Percentiles rank a stretch among this genome's conserved stretches.
Conservation (phyloP, 2,329 filamentous ascomycete species). For the Fusarium sp. region DNA sequence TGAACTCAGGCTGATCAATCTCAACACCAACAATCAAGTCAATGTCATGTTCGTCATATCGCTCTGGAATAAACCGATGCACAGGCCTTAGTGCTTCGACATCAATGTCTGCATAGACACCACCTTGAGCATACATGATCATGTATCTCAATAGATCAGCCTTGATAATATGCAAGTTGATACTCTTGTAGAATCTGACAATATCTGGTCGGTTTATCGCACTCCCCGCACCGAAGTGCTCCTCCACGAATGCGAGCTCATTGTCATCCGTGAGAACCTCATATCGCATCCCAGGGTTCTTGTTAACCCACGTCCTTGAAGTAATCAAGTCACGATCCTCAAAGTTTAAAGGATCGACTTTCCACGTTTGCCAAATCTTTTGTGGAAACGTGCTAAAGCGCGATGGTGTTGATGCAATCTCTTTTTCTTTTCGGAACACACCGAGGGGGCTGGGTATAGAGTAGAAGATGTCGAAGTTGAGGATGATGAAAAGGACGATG, state of each 20-base stretch:
- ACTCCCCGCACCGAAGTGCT: slow-evolving; percentile 75
- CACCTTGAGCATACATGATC: slow-evolving; percentile 79
- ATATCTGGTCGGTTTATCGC: slow-evolving; percentile 74
- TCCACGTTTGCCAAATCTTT: slow-evolving; percentile 85
- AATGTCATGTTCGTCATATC: slow-evolving; percentile 72
- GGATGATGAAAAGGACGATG: slow-evolving; percentile 59
- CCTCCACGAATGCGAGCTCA: slow-evolving; percentile 75
- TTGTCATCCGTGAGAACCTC: slow-evolving; percentile 78
- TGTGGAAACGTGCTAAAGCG: slow-evolving; percentile 63
- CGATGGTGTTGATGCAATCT: slow-evolving; percentile 13
- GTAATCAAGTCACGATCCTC: slow-evolving; percentile 71
- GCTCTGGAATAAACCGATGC: slow-evolving; percentile 58
- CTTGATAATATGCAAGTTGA: slow-evolving; percentile 73
- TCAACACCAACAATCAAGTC: slow-evolving; percentile 79
- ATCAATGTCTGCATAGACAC: slow-evolving; percentile 73
- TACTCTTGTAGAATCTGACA: slow-evolving; percentile 68
- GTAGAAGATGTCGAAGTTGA: slow-evolving; percentile 58
- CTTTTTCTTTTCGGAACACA: slow-evolving; percentile 29
- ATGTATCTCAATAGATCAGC: slow-evolving; percentile 77
- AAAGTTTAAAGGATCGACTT: slow-evolving; percentile 74
- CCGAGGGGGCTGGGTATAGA: slow-evolving; percentile 44
- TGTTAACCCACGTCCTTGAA: slow-evolving; percentile 73
- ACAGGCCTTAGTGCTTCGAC: slow-evolving; percentile 54
- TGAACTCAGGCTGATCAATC: slow-evolving; percentile 76
- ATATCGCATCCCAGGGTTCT: slow-evolving; percentile 75